phyloP scores from a whole-genome alignment of 2,329 filamentous ascomycete species.

The Sporothrix phasma region DNA sequence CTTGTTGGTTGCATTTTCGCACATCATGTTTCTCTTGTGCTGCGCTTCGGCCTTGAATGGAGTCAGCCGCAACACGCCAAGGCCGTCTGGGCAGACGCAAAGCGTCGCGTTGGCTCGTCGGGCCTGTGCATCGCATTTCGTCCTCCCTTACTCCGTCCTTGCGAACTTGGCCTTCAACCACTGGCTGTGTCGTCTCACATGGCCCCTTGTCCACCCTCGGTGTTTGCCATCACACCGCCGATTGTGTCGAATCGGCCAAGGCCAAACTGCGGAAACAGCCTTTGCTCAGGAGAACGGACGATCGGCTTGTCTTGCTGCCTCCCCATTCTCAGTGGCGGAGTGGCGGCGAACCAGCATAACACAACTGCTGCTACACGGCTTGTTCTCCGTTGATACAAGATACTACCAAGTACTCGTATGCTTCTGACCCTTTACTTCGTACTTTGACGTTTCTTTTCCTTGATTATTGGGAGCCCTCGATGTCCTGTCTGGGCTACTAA shows the following conservation, averaged over 20 bases:
- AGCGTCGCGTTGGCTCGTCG: neutral
- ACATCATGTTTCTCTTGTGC: neutral
- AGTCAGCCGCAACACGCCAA: neutral
- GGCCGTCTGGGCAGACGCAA: neutral
- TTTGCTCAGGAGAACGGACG: neutral
- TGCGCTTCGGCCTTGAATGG: neutral
- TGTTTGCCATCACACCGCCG: constrained; percentile 1
- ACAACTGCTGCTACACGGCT: neutral
- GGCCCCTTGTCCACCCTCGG: neutral
- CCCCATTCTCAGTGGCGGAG: neutral
- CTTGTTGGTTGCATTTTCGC: constrained; percentile 1
- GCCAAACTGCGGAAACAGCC: neutral
- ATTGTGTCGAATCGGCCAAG: neutral
- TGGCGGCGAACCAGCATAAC: neutral
- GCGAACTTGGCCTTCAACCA: neutral
- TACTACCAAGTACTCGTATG: too few species aligned
- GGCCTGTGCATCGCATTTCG: neutral
- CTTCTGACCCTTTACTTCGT: neutral
- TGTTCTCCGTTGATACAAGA: neutral
- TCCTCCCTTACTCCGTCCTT: neutral
- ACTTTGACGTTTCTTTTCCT: neutral
- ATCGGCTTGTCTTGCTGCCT: neutral
- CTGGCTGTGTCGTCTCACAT: neutral
- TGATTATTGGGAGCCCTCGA: neutral
- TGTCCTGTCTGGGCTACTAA: neutral